Evolutionary conservation across 257 asterid genomes (phyloP).

Genomic region (Nicotiana obtusifolia): DNA sequence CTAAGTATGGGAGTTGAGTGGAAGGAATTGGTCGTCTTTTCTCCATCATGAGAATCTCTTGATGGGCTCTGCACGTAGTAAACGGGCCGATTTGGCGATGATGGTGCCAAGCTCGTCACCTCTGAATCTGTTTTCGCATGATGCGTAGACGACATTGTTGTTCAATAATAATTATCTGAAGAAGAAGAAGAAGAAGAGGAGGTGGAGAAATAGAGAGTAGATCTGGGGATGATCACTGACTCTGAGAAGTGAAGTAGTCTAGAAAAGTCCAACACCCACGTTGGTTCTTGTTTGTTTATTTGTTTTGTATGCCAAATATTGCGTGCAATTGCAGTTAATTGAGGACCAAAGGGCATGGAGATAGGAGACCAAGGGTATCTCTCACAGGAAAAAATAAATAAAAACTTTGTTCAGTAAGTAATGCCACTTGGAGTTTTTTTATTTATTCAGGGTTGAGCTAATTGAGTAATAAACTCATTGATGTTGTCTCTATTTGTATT

Average conservation of each 20-base stretch:
- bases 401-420: neutral
- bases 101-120: constrained; percentile 78
- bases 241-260: neutral
- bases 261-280: constrained; percentile 26
- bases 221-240: constrained; percentile 1
- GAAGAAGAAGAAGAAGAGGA: neutral
- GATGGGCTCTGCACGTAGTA: constrained; percentile 97
- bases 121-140: constrained; percentile 89
- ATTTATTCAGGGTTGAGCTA: neutral
- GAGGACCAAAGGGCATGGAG: constrained; percentile 7
- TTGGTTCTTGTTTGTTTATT: constrained; percentile 19
- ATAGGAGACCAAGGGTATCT: constrained; percentile 4
- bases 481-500: neutral
- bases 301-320: neutral
- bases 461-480: neutral
- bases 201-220: neutral
- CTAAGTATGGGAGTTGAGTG: constrained; percentile 85
- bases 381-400: neutral
- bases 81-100: constrained; percentile 77
- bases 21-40: constrained; percentile 81
- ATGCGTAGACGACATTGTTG: constrained; percentile 64
- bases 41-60: constrained; percentile 93
- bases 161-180: neutral
- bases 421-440: neutral
- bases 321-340: constrained; percentile 20